A percentile compares a stretch with the other conserved stretches of the same genome.
phyloP scores from a whole-genome alignment of 208 protist genomes.

The Trypanosoma scelopori region DNA sequence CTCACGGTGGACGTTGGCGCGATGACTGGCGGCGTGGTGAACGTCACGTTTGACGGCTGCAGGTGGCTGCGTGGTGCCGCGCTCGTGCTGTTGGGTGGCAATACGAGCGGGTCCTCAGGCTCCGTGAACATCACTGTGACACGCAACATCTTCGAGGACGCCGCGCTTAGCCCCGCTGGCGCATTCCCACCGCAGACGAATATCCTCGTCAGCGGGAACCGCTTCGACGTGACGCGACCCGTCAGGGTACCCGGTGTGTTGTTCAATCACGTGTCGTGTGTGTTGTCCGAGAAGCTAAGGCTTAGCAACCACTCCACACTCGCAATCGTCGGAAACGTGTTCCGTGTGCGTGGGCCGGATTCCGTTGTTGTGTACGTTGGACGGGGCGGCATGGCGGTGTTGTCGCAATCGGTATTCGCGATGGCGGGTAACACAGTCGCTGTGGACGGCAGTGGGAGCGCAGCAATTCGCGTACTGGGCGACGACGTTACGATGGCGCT shows the following conservation, averaged over 20 bases:
- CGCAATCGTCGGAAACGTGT: neutral
- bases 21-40: conserved; percentile 13
- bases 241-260: neutral
- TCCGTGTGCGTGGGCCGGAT: neutral
- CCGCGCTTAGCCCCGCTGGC: conserved; percentile 6
- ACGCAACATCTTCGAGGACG: conserved; percentile 13
- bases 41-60: conserved; percentile 18
- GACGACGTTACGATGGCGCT: neutral
- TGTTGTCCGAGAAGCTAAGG: neutral
- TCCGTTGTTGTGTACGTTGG: neutral
- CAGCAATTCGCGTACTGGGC: neutral
- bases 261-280: neutral
- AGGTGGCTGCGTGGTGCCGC: conserved; percentile 4
- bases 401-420: conserved; percentile 10
- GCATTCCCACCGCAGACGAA: conserved; percentile 17
- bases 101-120: neutral
- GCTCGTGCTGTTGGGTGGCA: neutral
- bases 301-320: conserved; percentile 9
- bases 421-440: conserved; percentile 5
- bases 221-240: conserved; percentile 8
- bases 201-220: conserved; percentile 12
- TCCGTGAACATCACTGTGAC: conserved; percentile 11
- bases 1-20: conserved; percentile 13
- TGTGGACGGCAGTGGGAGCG: neutral
- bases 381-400: neutral